These are phyloP conservation scores for Fomitopsis schrenkii DNA, from an alignment of 1,284 basidiomycete species.

Conservation along the genomic window DNA sequence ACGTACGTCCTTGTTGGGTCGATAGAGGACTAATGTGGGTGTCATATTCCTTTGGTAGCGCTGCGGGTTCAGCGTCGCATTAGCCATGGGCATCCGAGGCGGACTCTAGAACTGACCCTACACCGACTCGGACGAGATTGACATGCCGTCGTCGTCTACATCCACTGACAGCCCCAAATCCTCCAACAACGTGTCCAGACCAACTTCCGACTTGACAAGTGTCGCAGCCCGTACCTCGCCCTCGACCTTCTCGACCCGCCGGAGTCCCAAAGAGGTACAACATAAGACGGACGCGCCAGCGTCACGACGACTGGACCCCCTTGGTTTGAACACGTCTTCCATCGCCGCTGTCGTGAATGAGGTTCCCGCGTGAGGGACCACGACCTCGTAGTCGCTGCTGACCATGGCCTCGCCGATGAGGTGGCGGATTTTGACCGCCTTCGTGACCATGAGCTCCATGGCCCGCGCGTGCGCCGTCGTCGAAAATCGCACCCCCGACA, in stretches of 20 bases:
- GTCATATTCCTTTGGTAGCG: too few relatives aligned
- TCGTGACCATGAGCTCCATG: constrained; percentile 34
- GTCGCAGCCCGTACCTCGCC: not conserved
- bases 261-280: not conserved
- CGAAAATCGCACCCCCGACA: constrained; percentile 26
- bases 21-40: too few relatives aligned
- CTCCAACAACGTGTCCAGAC: not conserved
- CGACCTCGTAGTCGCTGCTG: constrained; percentile 38
- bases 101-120: too few relatives aligned
- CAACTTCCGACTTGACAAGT: not conserved
- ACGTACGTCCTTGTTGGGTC: too few relatives aligned
- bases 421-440: constrained; percentile 42
- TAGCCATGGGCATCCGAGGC: too few relatives aligned
- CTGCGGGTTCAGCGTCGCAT: too few relatives aligned
- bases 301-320: not conserved
- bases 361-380: constrained; percentile 26
- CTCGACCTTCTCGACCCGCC: not conserved
- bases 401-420: constrained; percentile 46
- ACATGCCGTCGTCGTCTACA: not conserved
- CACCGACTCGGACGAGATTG: not conserved
- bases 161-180: not conserved
- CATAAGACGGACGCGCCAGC: not conserved
- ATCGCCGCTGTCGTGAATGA: constrained; percentile 35
- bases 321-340: constrained; percentile 35
- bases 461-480: constrained; percentile 25